Conservation (phyloP, 2,329 filamentous ascomycete species). For the Talaromyces sp. region DNA sequence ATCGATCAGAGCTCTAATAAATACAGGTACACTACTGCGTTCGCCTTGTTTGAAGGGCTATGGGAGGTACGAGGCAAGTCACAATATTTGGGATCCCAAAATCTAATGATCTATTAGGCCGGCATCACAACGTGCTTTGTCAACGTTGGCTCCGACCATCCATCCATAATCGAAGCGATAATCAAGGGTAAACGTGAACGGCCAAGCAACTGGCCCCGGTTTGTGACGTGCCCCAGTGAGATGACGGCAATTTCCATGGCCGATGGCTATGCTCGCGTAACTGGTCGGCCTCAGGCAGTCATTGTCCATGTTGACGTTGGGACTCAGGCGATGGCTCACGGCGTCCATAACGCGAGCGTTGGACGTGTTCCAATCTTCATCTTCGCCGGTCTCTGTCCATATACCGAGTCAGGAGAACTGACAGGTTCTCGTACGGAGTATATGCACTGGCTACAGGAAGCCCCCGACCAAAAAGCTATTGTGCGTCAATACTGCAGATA, state of each 20-base stretch:
- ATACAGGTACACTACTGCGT: background rate
- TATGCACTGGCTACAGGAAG: conserved; percentile 74
- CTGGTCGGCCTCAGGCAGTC: conserved; percentile 60
- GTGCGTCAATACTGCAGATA: conserved; percentile 76
- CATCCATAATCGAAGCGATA: conserved; percentile 70
- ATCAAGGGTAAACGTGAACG: conserved; percentile 63
- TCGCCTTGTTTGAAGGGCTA: background rate
- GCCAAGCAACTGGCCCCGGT: conserved; percentile 56
- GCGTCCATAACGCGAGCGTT: conserved; percentile 65
- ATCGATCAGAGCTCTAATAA: background rate
- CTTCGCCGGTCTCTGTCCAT: conserved; percentile 66
- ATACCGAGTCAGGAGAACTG: conserved; percentile 66
- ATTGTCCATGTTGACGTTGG: conserved; percentile 72
- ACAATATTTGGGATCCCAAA: background rate
- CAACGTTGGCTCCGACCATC: conserved; percentile 47
- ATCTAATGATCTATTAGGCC: conserved; percentile 12
- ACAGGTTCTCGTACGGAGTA: conserved; percentile 66
- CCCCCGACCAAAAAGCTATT: conserved; percentile 68
- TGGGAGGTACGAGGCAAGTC: background rate
- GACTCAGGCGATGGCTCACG: conserved; percentile 67
- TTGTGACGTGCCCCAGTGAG: conserved; percentile 73
- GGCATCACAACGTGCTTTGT: conserved; percentile 29
- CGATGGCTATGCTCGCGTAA: conserved; percentile 67
- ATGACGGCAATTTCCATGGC: conserved; percentile 79
- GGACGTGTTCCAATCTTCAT: conserved; percentile 65